A percentile compares a stretch with the other conserved stretches of the same genome.
Evolutionary conservation across 2,329 filamentous ascomycete species (phyloP).

Genomic region (Dryadomyces quercus-mongolicae): DNA sequence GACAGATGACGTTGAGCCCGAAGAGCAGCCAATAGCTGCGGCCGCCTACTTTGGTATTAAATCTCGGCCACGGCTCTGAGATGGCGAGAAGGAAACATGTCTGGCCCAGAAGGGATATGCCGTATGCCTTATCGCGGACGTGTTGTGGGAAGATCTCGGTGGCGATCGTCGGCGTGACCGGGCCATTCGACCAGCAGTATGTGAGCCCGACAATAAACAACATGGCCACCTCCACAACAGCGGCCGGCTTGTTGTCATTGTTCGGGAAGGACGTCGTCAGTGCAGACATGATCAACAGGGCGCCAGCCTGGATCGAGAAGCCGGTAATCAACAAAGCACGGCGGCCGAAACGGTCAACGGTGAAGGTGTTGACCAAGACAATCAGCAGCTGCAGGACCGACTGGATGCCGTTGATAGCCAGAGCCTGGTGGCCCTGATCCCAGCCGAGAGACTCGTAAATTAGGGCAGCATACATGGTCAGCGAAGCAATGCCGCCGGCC

Average conservation of each 20-base stretch:
- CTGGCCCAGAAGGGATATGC: slow-evolving; percentile 1
- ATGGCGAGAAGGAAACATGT: slow-evolving; percentile 1
- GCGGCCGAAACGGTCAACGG: slow-evolving; percentile 19
- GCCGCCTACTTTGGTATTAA: slow-evolving; percentile 2
- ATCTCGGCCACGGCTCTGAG: slow-evolving; percentile 1
- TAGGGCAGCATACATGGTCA: slow-evolving; percentile 2
- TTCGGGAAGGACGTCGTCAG: background rate
- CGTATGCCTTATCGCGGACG: slow-evolving; percentile 4
- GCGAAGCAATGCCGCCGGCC: slow-evolving; percentile 2
- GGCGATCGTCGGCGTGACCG: slow-evolving; percentile 1
- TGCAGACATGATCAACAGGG: background rate
- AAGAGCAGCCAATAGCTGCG: slow-evolving; percentile 4
- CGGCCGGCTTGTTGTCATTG: slow-evolving; percentile 23
- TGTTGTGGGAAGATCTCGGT: slow-evolving; percentile 4
- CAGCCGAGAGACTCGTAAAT: slow-evolving; percentile 4
- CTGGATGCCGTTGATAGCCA: slow-evolving; percentile 5
- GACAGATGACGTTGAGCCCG: slow-evolving; percentile 1
- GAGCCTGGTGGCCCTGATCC: slow-evolving; percentile 1
- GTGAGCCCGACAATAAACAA: slow-evolving; percentile 28
- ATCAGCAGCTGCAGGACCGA: slow-evolving; percentile 26
- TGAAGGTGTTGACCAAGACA: slow-evolving; percentile 32
- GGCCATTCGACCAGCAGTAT: slow-evolving; percentile 17
- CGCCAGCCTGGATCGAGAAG: slow-evolving; percentile 1
- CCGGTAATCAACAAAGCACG: slow-evolving; percentile 25
- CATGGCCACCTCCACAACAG: slow-evolving; percentile 26